These are phyloP conservation scores for Backusella macrospora DNA, from an alignment of 192 early-diverging fungal genomes.

Conservation along the genomic window DNA sequence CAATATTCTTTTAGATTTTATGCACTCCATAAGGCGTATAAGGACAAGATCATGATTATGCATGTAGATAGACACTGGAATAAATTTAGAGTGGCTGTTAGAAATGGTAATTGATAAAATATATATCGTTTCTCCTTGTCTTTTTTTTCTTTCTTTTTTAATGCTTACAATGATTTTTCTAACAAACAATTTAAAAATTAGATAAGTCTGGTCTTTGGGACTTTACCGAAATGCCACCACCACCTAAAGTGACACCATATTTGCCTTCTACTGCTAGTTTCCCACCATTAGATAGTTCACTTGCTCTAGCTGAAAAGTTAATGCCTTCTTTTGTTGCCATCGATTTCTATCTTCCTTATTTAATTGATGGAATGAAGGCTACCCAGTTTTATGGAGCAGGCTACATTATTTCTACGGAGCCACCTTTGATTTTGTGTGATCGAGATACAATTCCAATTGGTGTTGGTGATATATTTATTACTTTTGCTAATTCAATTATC, in stretches of 20 bases:
- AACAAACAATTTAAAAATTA: slow-evolving; percentile 16
- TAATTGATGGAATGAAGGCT: slow-evolving; percentile 74
- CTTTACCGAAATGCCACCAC: slow-evolving; percentile 68
- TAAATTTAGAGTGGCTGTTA: slow-evolving; percentile 72
- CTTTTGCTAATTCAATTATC: slow-evolving; percentile 85
- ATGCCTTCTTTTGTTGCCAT: slow-evolving; percentile 85
- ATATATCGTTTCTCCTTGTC: no score
- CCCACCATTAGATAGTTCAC: slow-evolving; percentile 66
- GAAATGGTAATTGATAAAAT: slow-evolving; percentile 58
- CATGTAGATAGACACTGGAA: slow-evolving; percentile 89
- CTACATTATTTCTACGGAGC: slow-evolving; percentile 76
- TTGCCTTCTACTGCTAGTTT: slow-evolving; percentile 73
- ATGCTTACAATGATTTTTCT: slow-evolving; percentile 9
- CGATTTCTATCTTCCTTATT: slow-evolving; percentile 79
- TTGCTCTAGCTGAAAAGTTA: slow-evolving; percentile 72
- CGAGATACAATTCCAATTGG: slow-evolving; percentile 80
- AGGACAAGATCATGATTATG: slow-evolving; percentile 81
- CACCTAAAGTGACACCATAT: slow-evolving; percentile 49
- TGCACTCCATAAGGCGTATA: slow-evolving; percentile 78
- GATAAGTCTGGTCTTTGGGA: slow-evolving; percentile 82
- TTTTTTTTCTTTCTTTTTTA: background rate
- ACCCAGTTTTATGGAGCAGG: slow-evolving; percentile 74
- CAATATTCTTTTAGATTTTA: slow-evolving; percentile 59
- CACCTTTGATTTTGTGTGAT: slow-evolving; percentile 81
- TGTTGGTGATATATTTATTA: slow-evolving; percentile 79